Percentiles rank a stretch among this genome's conserved stretches.
Conservation (phyloP, 2,329 filamentous ascomycete genomes). For the Mariannaea sp. region DNA sequence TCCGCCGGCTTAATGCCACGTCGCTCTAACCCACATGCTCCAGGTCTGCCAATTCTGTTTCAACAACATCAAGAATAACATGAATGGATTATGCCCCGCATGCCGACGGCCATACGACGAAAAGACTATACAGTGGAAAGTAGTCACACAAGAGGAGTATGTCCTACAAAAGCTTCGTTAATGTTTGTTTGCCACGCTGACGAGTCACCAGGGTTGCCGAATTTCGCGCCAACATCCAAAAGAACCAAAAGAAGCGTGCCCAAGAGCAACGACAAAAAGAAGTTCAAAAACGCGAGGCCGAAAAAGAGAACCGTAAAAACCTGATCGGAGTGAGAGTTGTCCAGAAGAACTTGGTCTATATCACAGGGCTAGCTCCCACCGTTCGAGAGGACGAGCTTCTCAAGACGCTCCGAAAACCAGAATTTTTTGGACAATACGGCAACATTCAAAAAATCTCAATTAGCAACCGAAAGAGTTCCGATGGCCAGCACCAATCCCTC, state of each 20-base stretch:
- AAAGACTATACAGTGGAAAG: constrained; percentile 95
- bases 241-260: constrained; percentile 91
- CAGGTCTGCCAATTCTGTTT: constrained; percentile 99
- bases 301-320: constrained; percentile 94
- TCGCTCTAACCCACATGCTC: constrained; percentile 27
- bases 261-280: constrained; percentile 87
- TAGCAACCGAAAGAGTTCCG: constrained; percentile 84
- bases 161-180: constrained; percentile 43
- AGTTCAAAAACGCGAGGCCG: constrained; percentile 92
- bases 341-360: constrained; percentile 98
- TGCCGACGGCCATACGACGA: constrained; percentile 96
- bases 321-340: constrained; percentile 93
- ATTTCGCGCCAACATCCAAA: constrained; percentile 78
- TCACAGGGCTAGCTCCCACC: constrained; percentile 89
- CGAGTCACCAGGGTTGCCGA: constrained; percentile 65
- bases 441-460: constrained; percentile 99
- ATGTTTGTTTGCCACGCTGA: constrained; percentile 27
- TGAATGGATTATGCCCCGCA: constrained; percentile 97
- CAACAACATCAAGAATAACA: constrained; percentile 98
- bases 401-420: constrained; percentile 83
- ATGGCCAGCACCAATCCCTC: constrained; percentile 80
- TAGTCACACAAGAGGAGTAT: constrained; percentile 93
- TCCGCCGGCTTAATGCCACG: constrained; percentile 25
- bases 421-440: constrained; percentile 98
- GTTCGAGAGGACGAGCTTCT: constrained; percentile 91